phyloP scores from a whole-genome alignment of 2,329 filamentous ascomycete genomes.

The Gyromitra esculenta region DNA sequence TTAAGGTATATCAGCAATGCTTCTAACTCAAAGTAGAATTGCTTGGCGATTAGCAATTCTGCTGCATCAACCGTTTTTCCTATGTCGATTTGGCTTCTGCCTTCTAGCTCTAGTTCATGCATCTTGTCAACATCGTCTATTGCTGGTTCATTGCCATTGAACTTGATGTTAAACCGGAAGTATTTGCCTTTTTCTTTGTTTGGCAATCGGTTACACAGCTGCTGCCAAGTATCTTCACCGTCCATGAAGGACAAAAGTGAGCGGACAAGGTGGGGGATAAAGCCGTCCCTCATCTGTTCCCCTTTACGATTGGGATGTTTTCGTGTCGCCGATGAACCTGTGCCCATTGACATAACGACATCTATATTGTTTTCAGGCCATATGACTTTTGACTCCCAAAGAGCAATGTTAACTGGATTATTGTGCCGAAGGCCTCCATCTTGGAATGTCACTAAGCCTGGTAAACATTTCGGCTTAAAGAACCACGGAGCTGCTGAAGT shows the following conservation, averaged over 20 bases:
- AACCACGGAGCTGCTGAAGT: slow-evolving; percentile 40
- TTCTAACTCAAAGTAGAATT: slow-evolving; percentile 50
- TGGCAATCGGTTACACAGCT: slow-evolving; percentile 24
- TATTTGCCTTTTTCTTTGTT: slow-evolving; percentile 33
- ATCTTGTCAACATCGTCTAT: slow-evolving; percentile 47
- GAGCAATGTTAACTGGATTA: slow-evolving; percentile 15
- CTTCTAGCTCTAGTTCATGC: slow-evolving; percentile 29
- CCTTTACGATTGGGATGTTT: neutral
- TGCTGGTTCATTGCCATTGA: slow-evolving; percentile 31
- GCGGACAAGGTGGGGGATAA: slow-evolving; percentile 41
- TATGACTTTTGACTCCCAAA: slow-evolving; percentile 47
- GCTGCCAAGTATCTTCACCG: slow-evolving; percentile 34
- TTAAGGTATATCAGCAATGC: slow-evolving; percentile 10
- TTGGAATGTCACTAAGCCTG: slow-evolving; percentile 21
- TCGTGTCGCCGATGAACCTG: slow-evolving; percentile 24
- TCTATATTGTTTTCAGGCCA: slow-evolving; percentile 47
- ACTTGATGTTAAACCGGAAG: slow-evolving; percentile 47
- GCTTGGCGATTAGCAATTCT: slow-evolving; percentile 39
- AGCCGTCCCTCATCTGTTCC: slow-evolving; percentile 21
- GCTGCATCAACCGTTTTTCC: slow-evolving; percentile 30
- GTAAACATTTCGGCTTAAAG: slow-evolving; percentile 4
- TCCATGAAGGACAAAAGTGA: slow-evolving; percentile 45
- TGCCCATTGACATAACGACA: slow-evolving; percentile 54
- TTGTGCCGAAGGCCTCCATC: slow-evolving; percentile 18
- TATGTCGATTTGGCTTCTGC: slow-evolving; percentile 10